Percentiles rank a stretch among this genome's conserved stretches.
Evolutionary conservation across 805 yeast species (phyloP).

Genomic region (Metschnikowia colocasiae): DNA sequence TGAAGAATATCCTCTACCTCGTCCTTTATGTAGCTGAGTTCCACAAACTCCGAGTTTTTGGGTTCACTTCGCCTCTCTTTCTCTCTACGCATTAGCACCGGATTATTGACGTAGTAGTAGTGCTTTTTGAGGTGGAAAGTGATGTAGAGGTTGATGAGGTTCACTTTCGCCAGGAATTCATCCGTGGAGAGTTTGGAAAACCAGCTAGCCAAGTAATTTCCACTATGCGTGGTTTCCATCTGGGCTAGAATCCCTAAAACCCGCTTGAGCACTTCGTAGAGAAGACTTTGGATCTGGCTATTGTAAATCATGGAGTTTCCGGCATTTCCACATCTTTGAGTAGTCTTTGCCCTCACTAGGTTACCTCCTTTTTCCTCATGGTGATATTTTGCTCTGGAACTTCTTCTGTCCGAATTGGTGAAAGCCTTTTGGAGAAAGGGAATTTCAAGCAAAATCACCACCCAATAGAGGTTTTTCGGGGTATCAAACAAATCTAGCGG

Average conservation of each 20-base stretch:
- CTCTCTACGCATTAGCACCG: slow-evolving; percentile 12
- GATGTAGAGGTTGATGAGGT: slow-evolving; percentile 68
- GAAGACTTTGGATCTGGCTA: slow-evolving; percentile 50
- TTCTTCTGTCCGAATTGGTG: slow-evolving; percentile 28
- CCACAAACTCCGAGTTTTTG: slow-evolving; percentile 7
- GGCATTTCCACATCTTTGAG: background rate
- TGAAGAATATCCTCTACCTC: slow-evolving; percentile 13
- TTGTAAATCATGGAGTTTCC: slow-evolving; percentile 32
- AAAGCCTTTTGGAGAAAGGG: slow-evolving; percentile 56
- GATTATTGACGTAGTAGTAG: slow-evolving; percentile 36
- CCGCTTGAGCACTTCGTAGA: slow-evolving; percentile 70
- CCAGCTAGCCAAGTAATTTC: slow-evolving; percentile 52
- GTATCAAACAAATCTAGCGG: slow-evolving; percentile 35
- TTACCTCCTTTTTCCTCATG: background rate
- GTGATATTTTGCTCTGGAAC: background rate
- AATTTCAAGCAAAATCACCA: slow-evolving; percentile 63
- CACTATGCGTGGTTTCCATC: slow-evolving; percentile 34
- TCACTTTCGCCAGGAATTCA: slow-evolving; percentile 53
- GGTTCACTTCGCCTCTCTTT: slow-evolving; percentile 8
- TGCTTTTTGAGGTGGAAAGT: slow-evolving; percentile 68
- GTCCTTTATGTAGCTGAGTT: slow-evolving; percentile 16
- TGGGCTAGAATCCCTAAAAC: slow-evolving; percentile 65
- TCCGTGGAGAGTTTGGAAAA: slow-evolving; percentile 42
- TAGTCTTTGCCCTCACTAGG: background rate
- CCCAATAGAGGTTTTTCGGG: slow-evolving; percentile 50